These are phyloP conservation scores for Saccharomyces paradoxus DNA, from an alignment of 805 yeast genomes.

Conservation along the genomic window DNA sequence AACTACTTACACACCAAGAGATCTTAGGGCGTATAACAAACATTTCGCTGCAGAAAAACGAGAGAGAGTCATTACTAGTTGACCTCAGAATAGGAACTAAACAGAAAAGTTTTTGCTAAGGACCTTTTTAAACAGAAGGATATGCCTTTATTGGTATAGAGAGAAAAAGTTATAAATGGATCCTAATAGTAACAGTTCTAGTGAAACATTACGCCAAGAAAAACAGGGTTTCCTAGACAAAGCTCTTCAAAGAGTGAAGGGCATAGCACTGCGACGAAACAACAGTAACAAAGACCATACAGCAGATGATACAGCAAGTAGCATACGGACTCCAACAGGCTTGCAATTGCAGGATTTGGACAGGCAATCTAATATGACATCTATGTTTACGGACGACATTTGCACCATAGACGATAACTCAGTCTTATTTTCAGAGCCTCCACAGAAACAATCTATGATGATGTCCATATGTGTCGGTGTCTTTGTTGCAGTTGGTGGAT, in stretches of 20 bases:
- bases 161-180: not conserved
- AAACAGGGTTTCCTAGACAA: conserved; percentile 2
- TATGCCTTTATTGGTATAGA: not conserved
- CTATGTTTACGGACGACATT: not conserved
- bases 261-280: conserved; percentile 2
- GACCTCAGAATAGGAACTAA: not conserved
- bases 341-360: not conserved
- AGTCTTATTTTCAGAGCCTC: conserved; percentile 21
- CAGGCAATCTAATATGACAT: not conserved
- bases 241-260: conserved; percentile 2
- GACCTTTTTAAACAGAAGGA: not conserved
- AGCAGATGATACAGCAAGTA: not conserved
- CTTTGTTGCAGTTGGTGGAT: conserved; percentile 87
- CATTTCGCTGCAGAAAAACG: not conserved
- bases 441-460: conserved; percentile 40
- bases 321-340: not conserved
- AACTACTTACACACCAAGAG: not conserved
- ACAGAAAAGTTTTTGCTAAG: not conserved
- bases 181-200: not conserved
- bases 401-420: conserved; percentile 11
- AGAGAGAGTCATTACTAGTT: not conserved
- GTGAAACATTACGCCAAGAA: not conserved
- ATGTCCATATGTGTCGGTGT: conserved; percentile 69
- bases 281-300: not conserved
- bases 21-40: not conserved